Evolutionary conservation across 2,329 filamentous ascomycete species (phyloP), one percentile per base, ranked within the genome.

Genomic region (Lecanicillium sp.): DNA sequence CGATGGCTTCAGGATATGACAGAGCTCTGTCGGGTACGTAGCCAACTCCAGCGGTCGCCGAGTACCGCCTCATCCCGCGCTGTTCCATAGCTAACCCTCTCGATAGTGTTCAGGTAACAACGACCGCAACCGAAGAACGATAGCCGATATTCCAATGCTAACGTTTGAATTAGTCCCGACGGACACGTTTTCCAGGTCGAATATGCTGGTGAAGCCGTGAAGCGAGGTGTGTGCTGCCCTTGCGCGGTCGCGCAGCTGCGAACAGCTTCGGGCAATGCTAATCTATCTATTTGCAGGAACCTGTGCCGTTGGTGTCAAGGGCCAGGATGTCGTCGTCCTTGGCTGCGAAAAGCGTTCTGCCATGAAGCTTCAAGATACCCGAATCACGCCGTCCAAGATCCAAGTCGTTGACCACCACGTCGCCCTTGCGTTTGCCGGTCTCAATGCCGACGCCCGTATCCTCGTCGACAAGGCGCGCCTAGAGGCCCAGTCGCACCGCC

Each of bases 151-250:
- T 44, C 45, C 50, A 23, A 26, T 55, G 59, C 74, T 83, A 68
- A 84, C 65, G 32, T n/a, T 40, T 40, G 3, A 17, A 50, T 41
- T 64, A 97, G 91, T 81, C 93, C 93, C 63, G 93, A 98, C 73
- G 93, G 93, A 71, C 93, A 98, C 76, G 93, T 98, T 62, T 98
- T 98, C 75, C 93, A 98, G 73, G 93, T 98, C 63, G 93, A 98
- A 79, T 98, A 98, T 80, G 93, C 93, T 49, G 86, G 95, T 58
- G 93, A 98, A 74, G 93, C 93, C 58, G 93, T 98, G 58, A 98
- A 98, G 79, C 77, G 93, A 89, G 93, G 91, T 93, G 73, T 51
- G 66, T 60, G 60, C 48, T 19, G n/a, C 37, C 3, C 14, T 15
- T 3, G 14, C 9, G 21, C 15, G n/a, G 30, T 14, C 5, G 23